Evolutionary conservation across 306 rosid genomes (phyloP).

Genomic region (Inga oerstediana): DNA sequence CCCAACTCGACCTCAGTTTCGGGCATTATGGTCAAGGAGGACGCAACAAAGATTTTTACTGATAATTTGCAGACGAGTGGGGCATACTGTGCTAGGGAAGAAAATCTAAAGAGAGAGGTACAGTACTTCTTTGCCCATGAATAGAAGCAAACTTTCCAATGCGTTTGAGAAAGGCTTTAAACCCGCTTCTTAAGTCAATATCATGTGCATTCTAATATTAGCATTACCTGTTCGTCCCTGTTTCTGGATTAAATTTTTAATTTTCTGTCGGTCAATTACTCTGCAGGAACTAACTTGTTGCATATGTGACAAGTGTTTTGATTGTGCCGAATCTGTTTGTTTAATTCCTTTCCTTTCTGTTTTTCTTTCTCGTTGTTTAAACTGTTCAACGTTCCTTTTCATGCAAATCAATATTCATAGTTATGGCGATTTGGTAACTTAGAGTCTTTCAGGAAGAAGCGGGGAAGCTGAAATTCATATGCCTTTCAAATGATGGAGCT

Average conservation of each 20-base stretch:
- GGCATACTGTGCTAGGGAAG: constrained; percentile 94
- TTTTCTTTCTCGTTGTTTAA: background rate
- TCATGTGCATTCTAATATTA: background rate
- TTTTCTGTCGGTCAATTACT: constrained; percentile 9
- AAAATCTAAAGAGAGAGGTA: constrained; percentile 82
- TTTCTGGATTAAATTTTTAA: background rate
- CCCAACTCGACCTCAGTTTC: constrained; percentile 43
- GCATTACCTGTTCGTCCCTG: background rate
- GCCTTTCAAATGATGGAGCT: constrained; percentile 75
- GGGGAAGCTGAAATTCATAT: constrained; percentile 81
- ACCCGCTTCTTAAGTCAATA: background rate
- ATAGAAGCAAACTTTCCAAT: background rate
- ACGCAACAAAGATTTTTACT: constrained; percentile 75
- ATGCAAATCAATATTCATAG: background rate
- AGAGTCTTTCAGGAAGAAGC: constrained; percentile 74
- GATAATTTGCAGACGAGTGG: constrained; percentile 96
- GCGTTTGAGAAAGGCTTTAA: background rate
- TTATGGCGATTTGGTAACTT: constrained; percentile 1
- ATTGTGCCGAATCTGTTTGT: background rate
- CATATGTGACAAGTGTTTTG: background rate
- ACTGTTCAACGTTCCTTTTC: background rate
- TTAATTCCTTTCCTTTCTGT: background rate
- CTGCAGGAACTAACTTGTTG: background rate
- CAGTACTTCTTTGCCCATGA: background rate
- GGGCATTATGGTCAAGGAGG: constrained; percentile 85